Evolutionary conservation across 23 red algal genomes (phyloP).

Genomic region (Gracilaria domingensis): DNA sequence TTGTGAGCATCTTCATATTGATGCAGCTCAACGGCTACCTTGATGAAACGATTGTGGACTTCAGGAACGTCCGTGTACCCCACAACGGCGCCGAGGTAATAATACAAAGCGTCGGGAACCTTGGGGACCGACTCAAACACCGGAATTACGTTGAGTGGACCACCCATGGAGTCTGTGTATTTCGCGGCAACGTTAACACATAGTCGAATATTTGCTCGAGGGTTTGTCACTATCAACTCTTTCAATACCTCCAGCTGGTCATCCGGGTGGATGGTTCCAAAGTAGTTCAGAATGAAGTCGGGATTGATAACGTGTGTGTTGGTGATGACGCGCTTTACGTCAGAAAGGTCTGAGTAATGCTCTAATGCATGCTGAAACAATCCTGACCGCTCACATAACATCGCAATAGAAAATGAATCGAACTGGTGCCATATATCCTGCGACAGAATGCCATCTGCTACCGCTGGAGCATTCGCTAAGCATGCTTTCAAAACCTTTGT

Average conservation of each 20-base stretch:
- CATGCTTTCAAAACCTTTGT: conserved; percentile 94
- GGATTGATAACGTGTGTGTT: conserved; percentile 94
- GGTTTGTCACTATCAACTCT: conserved; percentile 85
- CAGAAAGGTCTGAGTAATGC: conserved; percentile 82
- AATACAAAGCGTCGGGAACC: conserved; percentile 85
- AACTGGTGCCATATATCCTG: conserved; percentile 98
- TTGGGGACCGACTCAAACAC: conserved; percentile 89
- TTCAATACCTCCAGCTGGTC: conserved; percentile 87
- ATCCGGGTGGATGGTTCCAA: conserved; percentile 87
- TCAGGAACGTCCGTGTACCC: conserved; percentile 77
- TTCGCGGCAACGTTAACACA: conserved; percentile 88
- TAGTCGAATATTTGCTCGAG: conserved; percentile 89
- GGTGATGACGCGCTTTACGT: conserved; percentile 95
- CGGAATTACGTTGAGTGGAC: conserved; percentile 71
- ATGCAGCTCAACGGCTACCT: conserved; percentile 74
- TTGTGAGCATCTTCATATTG: conserved; percentile 90
- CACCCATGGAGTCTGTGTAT: conserved; percentile 93
- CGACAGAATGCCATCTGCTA: conserved; percentile 96
- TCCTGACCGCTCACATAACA: conserved; percentile 92
- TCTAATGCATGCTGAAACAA: conserved; percentile 97
- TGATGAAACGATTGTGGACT: conserved; percentile 91
- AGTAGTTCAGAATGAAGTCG: conserved; percentile 93
- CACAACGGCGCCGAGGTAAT: conserved; percentile 87
- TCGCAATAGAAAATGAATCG: conserved; percentile 84
- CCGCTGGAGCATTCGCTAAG: conserved; percentile 81